These are phyloP conservation scores for Kalaharituber pfeilii DNA, from an alignment of 2,329 filamentous ascomycete species.

Conservation along the genomic window DNA sequence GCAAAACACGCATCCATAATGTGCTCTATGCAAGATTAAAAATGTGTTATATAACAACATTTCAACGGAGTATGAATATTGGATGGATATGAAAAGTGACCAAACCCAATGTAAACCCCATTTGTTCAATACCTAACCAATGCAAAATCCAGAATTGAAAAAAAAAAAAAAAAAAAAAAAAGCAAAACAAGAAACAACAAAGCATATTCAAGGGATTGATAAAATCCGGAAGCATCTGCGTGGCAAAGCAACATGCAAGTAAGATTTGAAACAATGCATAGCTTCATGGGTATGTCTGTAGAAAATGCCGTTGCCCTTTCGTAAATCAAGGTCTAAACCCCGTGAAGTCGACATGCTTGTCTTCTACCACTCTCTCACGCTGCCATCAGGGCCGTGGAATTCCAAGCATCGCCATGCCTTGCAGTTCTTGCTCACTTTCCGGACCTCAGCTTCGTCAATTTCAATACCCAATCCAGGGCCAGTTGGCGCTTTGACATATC, in stretches of 20 bases:
- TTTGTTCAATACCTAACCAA: no score
- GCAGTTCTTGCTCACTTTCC: slow-evolving; percentile 37
- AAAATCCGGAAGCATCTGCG: not conserved
- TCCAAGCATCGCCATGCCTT: slow-evolving; percentile 49
- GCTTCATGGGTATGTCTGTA: not conserved
- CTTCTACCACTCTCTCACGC: slow-evolving; percentile 48
- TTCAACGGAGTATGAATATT: no score
- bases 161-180: slow-evolving; percentile 1
- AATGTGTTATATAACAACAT: no score
- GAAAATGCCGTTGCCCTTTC: no score
- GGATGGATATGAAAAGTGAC: no score
- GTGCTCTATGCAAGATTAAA: no score
- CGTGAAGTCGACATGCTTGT: no score
- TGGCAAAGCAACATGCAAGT: not conserved
- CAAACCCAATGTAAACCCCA: no score
- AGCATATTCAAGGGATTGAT: not conserved
- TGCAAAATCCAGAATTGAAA: no score
- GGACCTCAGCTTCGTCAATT: slow-evolving; percentile 50
- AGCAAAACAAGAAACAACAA: not conserved
- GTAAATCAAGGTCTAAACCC: no score
- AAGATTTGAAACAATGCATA: not conserved
- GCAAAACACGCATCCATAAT: no score
- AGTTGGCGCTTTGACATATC: slow-evolving; percentile 43
- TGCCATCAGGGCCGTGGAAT: slow-evolving; percentile 50
- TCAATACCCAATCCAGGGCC: slow-evolving; percentile 52